phyloP scores from a whole-genome alignment of 1,139 yeast genomes.

The Kazachstania sp. region DNA sequence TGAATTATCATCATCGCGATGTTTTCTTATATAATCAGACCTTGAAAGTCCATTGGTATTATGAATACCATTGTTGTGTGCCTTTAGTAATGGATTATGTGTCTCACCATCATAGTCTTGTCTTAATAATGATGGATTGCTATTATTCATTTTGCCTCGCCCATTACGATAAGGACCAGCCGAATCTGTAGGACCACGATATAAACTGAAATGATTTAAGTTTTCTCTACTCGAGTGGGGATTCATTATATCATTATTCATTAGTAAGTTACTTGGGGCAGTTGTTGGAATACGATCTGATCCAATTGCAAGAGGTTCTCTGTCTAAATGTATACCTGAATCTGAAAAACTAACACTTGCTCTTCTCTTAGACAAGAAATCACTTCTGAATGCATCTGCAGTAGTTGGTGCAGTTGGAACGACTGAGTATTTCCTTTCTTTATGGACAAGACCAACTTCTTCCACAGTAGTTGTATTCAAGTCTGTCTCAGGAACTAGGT shows the following conservation, averaged over 20 bases:
- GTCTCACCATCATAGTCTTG: neutral
- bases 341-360: slow-evolving; percentile 12
- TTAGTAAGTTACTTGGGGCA: neutral
- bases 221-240: neutral
- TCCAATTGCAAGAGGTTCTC: neutral
- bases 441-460: slow-evolving; percentile 58
- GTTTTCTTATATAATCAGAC: neutral
- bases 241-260: neutral
- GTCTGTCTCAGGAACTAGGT: slow-evolving; percentile 59
- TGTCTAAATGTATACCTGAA: slow-evolving; percentile 4
- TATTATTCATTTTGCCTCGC: neutral
- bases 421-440: slow-evolving; percentile 60
- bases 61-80: no score
- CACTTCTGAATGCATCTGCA: slow-evolving; percentile 16
- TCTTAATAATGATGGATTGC: slow-evolving; percentile 3
- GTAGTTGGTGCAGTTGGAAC: slow-evolving; percentile 62
- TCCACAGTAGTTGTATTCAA: slow-evolving; percentile 41
- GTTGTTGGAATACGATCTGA: neutral
- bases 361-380: slow-evolving; percentile 14
- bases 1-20: neutral
- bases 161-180: slow-evolving; percentile 1
- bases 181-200: neutral
- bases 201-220: neutral
- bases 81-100: neutral
- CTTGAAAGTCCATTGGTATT: neutral